Evolutionary conservation across 305 asterid genomes (phyloP).

Genomic region (Lippia alba): DNA sequence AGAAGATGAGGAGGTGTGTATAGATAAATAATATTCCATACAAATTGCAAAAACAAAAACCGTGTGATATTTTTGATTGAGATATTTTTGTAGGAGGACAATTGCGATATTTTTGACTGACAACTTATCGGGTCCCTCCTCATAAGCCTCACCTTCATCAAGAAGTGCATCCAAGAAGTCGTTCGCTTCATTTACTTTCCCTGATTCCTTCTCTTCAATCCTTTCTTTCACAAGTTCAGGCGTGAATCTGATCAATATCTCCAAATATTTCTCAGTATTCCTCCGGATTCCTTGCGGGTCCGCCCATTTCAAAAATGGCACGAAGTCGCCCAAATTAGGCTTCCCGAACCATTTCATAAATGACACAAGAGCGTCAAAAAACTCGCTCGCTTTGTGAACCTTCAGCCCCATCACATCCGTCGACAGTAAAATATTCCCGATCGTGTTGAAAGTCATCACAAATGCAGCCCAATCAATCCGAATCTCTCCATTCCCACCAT

Average conservation of each 20-base stretch:
- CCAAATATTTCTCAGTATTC: neutral
- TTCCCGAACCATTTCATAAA: slow-evolving; percentile 12
- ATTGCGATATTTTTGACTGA: neutral
- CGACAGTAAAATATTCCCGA: slow-evolving; percentile 14
- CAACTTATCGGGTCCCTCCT: neutral
- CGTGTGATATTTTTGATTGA: no score
- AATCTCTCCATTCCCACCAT: neutral
- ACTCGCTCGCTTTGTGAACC: neutral
- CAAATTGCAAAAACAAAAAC: no score
- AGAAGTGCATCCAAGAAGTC: slow-evolving; percentile 32
- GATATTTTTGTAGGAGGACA: no score
- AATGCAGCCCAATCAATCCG: neutral
- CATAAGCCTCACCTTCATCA: neutral
- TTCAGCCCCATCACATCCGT: slow-evolving; percentile 7
- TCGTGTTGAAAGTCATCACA: neutral
- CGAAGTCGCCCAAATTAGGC: slow-evolving; percentile 3
- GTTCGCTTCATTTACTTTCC: neutral
- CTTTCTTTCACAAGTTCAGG: slow-evolving; percentile 22
- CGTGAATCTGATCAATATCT: neutral
- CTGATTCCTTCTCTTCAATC: slow-evolving; percentile 15
- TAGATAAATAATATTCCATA: no score
- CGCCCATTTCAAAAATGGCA: neutral
- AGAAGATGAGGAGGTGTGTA: no score
- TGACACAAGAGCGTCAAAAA: neutral
- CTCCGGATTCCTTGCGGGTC: slow-evolving; percentile 8